Percentiles rank a stretch among this genome's conserved stretches.
phyloP scores from a whole-genome alignment of 371 early-diverging fungal genomes.

The Lichtheimia hyalospora region DNA sequence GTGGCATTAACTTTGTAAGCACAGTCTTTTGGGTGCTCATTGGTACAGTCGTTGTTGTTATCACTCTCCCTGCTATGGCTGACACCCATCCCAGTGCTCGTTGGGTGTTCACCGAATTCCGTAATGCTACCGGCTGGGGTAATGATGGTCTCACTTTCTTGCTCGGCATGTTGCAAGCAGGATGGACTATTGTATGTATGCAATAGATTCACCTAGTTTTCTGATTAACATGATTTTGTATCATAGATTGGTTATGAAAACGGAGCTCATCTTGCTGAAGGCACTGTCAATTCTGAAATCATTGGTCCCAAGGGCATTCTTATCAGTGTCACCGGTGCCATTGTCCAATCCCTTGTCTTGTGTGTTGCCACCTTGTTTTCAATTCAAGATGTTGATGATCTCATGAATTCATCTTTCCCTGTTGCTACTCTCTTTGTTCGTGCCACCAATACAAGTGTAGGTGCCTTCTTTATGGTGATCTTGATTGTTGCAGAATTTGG shows the following conservation, averaged over 20 bases:
- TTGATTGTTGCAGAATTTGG: slow-evolving; percentile 23
- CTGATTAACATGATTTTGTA: not conserved
- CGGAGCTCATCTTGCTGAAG: slow-evolving; percentile 46
- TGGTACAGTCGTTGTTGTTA: slow-evolving; percentile 36
- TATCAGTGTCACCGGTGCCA: slow-evolving; percentile 32
- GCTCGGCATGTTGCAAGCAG: slow-evolving; percentile 40
- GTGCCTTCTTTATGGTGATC: slow-evolving; percentile 26
- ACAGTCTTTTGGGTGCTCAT: slow-evolving; percentile 32
- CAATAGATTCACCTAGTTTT: not conserved
- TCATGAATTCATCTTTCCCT: slow-evolving; percentile 14
- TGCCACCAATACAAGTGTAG: slow-evolving; percentile 13
- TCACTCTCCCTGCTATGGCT: slow-evolving; percentile 37
- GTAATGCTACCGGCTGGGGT: slow-evolving; percentile 34
- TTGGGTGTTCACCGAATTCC: slow-evolving; percentile 44
- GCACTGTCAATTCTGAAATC: slow-evolving; percentile 36
- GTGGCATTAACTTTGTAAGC: not conserved
- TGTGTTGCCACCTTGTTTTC: slow-evolving; percentile 36
- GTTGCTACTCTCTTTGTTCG: slow-evolving; percentile 22
- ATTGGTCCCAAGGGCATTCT: slow-evolving; percentile 49
- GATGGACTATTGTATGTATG: slow-evolving; percentile 28
- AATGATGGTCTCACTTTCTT: slow-evolving; percentile 35
- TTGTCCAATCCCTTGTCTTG: slow-evolving; percentile 34
- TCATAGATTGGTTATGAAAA: slow-evolving; percentile 37
- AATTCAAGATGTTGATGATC: slow-evolving; percentile 39
- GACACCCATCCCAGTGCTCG: slow-evolving; percentile 27